phyloP scores from a whole-genome alignment of 805 yeast species.

The Wickerhamiella kurtzmanii region DNA sequence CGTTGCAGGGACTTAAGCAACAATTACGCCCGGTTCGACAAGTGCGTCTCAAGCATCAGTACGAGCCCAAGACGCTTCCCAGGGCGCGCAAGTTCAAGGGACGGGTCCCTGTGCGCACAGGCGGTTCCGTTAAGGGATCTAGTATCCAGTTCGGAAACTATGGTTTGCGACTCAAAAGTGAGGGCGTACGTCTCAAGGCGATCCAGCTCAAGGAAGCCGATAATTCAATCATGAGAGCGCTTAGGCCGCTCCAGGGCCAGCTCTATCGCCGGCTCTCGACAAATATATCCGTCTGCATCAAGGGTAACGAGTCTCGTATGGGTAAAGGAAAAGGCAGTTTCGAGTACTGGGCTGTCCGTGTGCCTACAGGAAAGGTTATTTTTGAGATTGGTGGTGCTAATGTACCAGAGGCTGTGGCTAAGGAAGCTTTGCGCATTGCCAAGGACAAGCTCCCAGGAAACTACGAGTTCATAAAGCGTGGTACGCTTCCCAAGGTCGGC shows the following conservation, averaged over 20 bases:
- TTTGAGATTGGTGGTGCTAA: constrained; percentile 67
- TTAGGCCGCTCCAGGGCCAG: constrained; percentile 59
- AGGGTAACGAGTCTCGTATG: constrained; percentile 99
- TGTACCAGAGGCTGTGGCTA: constrained; percentile 78
- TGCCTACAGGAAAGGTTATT: constrained; percentile 86
- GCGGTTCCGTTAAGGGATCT: constrained; percentile 86
- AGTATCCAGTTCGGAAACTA: constrained; percentile 66
- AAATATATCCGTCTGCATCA: constrained; percentile 80
- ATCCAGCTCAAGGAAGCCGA: constrained; percentile 86
- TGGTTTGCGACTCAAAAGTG: constrained; percentile 79
- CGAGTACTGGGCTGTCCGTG: constrained; percentile 93
- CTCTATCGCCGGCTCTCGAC: constrained; percentile 72
- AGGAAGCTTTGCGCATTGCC: constrained; percentile 79
- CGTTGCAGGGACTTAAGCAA: not conserved
- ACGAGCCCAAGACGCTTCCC: constrained; percentile 50
- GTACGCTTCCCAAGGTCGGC: constrained; percentile 57
- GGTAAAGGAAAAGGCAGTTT: constrained; percentile 98
- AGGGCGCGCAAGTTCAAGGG: constrained; percentile 81
- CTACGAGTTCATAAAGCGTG: constrained; percentile 64
- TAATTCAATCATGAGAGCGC: constrained; percentile 65
- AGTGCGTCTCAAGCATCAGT: constrained; percentile 20
- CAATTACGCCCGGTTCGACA: not conserved
- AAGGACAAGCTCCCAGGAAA: constrained; percentile 85
- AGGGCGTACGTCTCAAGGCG: constrained; percentile 75
- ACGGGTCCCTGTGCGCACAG: constrained; percentile 83